Conservation (phyloP, 306 rosid genomes). For the Trifolium fragiferum region DNA sequence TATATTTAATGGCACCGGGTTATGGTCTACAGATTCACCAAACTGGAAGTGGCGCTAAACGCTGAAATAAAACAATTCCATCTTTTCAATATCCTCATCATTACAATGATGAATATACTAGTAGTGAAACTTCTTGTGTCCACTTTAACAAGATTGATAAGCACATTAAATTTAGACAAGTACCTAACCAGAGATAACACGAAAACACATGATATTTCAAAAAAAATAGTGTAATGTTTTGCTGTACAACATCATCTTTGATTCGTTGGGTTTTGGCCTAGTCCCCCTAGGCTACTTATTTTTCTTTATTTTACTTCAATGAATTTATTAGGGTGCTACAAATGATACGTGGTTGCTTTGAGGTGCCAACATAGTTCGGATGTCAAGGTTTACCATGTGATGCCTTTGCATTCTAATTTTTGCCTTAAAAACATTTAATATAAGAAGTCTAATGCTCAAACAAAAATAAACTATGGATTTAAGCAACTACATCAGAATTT, state of each 20-base stretch:
- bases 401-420: too few relatives aligned
- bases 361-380: too few relatives aligned
- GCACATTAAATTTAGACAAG: not conserved
- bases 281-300: too few relatives aligned
- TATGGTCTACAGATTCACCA: not conserved
- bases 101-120: conserved; percentile 14
- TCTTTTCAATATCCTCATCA: not conserved
- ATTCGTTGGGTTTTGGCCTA: too few relatives aligned
- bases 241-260: too few relatives aligned
- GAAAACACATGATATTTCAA: not conserved
- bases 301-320: too few relatives aligned
- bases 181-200: not conserved
- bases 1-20: not conserved
- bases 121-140: not conserved
- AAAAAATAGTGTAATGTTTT: not conserved
- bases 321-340: too few relatives aligned
- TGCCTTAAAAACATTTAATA: not conserved
- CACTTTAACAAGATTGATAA: conserved; percentile 18
- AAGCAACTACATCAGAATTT: not conserved
- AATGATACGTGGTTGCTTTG: too few relatives aligned
- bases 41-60: not conserved
- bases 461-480: not conserved
- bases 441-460: not conserved
- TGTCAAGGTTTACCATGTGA: too few relatives aligned
- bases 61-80: not conserved